Base-by-base conservation (phyloP, 305 asterid genomes). In the Fraxinus dipetala region DNA sequence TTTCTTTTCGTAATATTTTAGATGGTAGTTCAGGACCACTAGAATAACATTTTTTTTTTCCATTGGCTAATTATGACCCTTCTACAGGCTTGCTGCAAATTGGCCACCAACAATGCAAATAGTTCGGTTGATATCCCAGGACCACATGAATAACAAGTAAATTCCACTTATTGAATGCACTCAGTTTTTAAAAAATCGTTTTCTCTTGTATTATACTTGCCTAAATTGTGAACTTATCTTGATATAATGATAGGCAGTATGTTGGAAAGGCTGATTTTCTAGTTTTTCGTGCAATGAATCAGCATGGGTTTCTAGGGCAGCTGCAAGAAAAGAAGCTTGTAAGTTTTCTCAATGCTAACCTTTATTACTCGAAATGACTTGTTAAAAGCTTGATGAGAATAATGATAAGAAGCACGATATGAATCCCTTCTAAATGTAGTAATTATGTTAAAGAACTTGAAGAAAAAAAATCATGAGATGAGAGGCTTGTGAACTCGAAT, bases 61-160 rank as follows among this genome's bases (percentile, higher is more conserved):
- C 24, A 5, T 63, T 20, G 28, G 40, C 76, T 75, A 24, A 13
- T 78, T 69, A 74, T 48, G 24, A 1, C 76, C 65, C 10, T 87
- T 76, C 45, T 80, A 24, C 94, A 94, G 99, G 91, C 95, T 96
- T 79, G 98, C 99, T 82, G 92, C 98, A 82, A 91, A 96, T 89
- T 96, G 98, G 98, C 99, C 98, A 78, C 81, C 86, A 75, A 94
- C 94, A 32, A 94, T 96, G 98, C 99, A 96, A 89, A 96, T 93
- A 65, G 98, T 96, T 79, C 97, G 99, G 76, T 91, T 96, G 75
- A 94, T 96, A 87, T 96, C 99, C 83, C 99, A 96, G 88, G 99
- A 94, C 87, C 98, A 94, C 91, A 94, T 96, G 99, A 96, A 92
- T 87, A 96, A 93, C 95, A 94, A 96, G 99, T 96, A 96, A 86